Base-by-base conservation (phyloP, 257 asterid species). In the Phtheirospermum japonicum region DNA sequence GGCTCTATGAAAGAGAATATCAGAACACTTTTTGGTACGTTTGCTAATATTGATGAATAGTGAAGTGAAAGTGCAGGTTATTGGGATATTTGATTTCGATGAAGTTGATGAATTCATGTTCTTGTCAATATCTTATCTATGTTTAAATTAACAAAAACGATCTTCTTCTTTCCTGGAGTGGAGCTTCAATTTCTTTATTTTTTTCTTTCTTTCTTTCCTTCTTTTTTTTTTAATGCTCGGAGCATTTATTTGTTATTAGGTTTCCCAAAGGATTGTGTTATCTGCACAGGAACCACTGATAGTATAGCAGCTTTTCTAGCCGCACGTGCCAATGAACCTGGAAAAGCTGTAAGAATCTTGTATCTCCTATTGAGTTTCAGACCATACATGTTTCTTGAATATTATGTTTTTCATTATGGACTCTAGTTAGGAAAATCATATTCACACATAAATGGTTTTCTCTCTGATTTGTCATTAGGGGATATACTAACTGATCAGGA, bases 231-330 rank as follows among this genome's bases (percentile, higher is more conserved):
- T 61, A 2, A 20, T 56, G 45, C 42, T 60, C 19, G 13, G 28
- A 43, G 49, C 6, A 65, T 63, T 32, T 54, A 20, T 33, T 61
- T 73, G 34, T 58, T 64, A 60, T 36, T 75, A 91, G 98, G 94
- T 65, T 91, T 82, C 59, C 59, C 88, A 31, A 68, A 86, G 80
- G 78, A 84, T 70, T 91, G 97, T 74, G 73, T 80, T 59, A 77
- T 86, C 70, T 84, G 98, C 85, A 78, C 95, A 4, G 98, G 98
- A 73, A 88, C 98, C 69, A 91, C 98, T 2, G 98, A 88, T 68
- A 91, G 98, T 72, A 81, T 91, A 48, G 97, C 97, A 67, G 98
- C 98, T 63, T 86, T 91, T 72, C 86, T 91, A 65, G 94, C 98
- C 13, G 95, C 96, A 70, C 83, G 93, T 9, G 95, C 88, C 49